phyloP scores from a whole-genome alignment of 2,329 filamentous ascomycete species.

The Aphanocladium album region DNA sequence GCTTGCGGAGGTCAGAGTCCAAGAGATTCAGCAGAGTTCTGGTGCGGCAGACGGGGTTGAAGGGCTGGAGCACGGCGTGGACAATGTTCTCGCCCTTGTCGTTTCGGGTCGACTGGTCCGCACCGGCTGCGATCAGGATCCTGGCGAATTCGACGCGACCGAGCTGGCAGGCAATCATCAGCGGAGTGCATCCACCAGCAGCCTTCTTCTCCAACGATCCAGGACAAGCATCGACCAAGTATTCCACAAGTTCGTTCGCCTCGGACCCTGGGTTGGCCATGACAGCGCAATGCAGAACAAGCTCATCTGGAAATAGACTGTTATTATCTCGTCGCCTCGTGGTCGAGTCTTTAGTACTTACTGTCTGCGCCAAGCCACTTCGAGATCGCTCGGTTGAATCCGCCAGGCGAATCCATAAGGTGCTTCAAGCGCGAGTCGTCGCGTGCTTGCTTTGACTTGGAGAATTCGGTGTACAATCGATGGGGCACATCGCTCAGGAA shows the following conservation, averaged over 20 bases:
- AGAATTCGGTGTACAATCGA: constrained; percentile 64
- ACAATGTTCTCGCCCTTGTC: constrained; percentile 60
- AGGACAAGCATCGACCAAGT: constrained; percentile 59
- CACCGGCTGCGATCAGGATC: constrained; percentile 61
- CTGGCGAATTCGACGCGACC: constrained; percentile 51
- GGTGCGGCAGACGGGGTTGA: constrained; percentile 32
- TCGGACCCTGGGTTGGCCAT: constrained; percentile 36
- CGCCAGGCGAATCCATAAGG: constrained; percentile 53
- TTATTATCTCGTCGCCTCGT: neutral
- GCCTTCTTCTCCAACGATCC: constrained; percentile 58
- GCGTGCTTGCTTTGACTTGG: constrained; percentile 50
- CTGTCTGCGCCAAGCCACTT: constrained; percentile 58
- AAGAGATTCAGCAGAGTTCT: constrained; percentile 52
- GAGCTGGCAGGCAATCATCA: constrained; percentile 60
- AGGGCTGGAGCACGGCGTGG: constrained; percentile 47
- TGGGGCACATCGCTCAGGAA: constrained; percentile 67
- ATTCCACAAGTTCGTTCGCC: constrained; percentile 54
- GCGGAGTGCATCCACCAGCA: constrained; percentile 55
- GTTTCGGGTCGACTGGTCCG: constrained; percentile 63
- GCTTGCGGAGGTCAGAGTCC: constrained; percentile 48
- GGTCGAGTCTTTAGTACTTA: constrained; percentile 33
- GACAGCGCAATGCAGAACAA: constrained; percentile 63
- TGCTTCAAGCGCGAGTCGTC: constrained; percentile 59
- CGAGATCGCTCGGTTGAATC: constrained; percentile 57
- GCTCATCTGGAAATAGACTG: constrained; percentile 33